These are phyloP conservation scores for Microbotryomycetes sp. DNA, from an alignment of 1,284 basidiomycete genomes.

Conservation along the genomic window DNA sequence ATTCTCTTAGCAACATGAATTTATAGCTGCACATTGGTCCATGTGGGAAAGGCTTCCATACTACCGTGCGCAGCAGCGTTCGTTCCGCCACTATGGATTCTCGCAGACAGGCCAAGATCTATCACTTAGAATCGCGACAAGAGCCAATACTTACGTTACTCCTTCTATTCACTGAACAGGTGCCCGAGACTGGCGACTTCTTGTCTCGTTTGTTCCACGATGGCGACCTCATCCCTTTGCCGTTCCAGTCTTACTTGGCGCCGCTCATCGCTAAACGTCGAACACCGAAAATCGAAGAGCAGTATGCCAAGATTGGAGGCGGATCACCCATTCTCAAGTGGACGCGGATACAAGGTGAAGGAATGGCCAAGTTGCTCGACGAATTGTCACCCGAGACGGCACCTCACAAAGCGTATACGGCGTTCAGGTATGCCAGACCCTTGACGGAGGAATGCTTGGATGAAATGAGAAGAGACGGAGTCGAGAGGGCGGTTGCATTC, in stretches of 20 bases:
- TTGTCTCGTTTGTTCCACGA: constrained; percentile 91
- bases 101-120: background rate
- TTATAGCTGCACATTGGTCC: constrained; percentile 45
- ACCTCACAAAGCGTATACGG: constrained; percentile 92
- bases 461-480: constrained; percentile 84
- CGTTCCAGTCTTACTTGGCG: constrained; percentile 79
- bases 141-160: background rate
- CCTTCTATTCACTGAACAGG: constrained; percentile 12
- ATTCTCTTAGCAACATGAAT: too few relatives aligned
- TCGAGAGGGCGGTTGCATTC: constrained; percentile 88
- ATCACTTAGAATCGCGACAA: background rate
- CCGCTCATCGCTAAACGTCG: constrained; percentile 83
- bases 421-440: constrained; percentile 83
- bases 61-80: background rate
- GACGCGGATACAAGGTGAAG: constrained; percentile 79
- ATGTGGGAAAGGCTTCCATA: too few relatives aligned
- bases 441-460: constrained; percentile 74
- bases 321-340: constrained; percentile 96
- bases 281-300: constrained; percentile 89
- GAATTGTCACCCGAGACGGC: constrained; percentile 86
- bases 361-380: constrained; percentile 84
- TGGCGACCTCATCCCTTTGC: constrained; percentile 90
- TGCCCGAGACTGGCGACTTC: constrained; percentile 52
- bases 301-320: constrained; percentile 91
- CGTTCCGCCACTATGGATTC: background rate